phyloP scores from a whole-genome alignment of 169 alveolate species.

The Plasmodium chabaudi region DNA sequence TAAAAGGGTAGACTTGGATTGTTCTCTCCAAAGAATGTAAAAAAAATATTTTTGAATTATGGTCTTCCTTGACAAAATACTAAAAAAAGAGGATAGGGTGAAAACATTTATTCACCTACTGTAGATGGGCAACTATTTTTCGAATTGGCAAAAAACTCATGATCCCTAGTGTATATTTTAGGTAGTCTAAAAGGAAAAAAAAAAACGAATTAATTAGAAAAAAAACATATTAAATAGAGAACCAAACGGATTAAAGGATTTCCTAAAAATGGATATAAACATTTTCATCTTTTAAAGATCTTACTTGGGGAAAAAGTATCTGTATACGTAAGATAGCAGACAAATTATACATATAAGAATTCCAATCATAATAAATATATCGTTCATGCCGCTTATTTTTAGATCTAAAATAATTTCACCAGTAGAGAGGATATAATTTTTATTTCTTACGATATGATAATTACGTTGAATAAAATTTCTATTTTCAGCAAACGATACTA shows the following conservation, averaged over 20 bases:
- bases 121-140: slow-evolving; percentile 54
- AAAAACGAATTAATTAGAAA: not conserved
- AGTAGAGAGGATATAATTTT: slow-evolving; percentile 22
- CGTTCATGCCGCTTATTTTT: slow-evolving; percentile 27
- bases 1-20: no score
- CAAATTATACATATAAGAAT: slow-evolving; percentile 9
- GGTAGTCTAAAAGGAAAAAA: slow-evolving; percentile 12
- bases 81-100: not conserved
- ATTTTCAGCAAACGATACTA: slow-evolving; percentile 44
- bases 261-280: not conserved
- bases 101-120: slow-evolving; percentile 5
- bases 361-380: slow-evolving; percentile 12
- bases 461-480: slow-evolving; percentile 33
- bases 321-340: slow-evolving; percentile 1
- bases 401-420: slow-evolving; percentile 21
- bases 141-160: slow-evolving; percentile 34
- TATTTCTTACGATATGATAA: slow-evolving; percentile 33
- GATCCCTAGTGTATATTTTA: slow-evolving; percentile 43
- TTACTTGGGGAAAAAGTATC: slow-evolving; percentile 14
- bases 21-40: no score
- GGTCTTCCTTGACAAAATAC: not conserved
- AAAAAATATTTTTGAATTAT: no score
- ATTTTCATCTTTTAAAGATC: not conserved
- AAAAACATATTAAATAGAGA: not conserved
- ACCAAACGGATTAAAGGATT: not conserved